Base-by-base conservation (phyloP, 2,329 filamentous ascomycete genomes). In the Daldinia sp. region DNA sequence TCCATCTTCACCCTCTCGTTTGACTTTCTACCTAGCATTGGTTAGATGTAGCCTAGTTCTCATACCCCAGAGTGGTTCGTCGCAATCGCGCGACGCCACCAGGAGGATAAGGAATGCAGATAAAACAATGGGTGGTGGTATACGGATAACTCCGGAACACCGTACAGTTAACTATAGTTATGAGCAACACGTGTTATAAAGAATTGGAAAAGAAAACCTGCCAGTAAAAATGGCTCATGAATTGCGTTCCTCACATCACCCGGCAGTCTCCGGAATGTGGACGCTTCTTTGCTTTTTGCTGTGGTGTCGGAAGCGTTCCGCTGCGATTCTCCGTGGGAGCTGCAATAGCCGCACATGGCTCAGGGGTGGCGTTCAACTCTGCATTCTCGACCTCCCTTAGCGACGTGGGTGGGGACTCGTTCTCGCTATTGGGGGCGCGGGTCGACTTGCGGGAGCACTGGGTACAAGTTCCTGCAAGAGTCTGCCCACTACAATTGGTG, bases 381-480 rank as follows among this genome's bases (percentile, higher is more conserved):
- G 61, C 57, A 10, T 68, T 54, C 33, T 68, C 65, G 13, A 68
- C 61, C 33, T 68, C 61, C 6, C 53, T 15, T 7, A 68, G 23
- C 20, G 65, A 64, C 20, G 51, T 64, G 7, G 51, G 50, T 2
- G 28, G 18, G n/a, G 55, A 59, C 5, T 6, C 42, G 0, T 35
- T 20, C 9, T 42, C 46, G 15, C 2, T 20, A 1, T 30, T 35
- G 7, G 10, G 18, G 30, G 20, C 39, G 1, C 20, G 33, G 51
- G n/a, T 37, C 6, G 51, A 35, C 12, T 26, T n/a, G 0, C n/a
- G 28, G 13, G 48, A 51, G 26, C 60, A 56, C 15, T 23, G 39
- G 18, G 41, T 56, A 35, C 60, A 60, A 2, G 59, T 23, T 9
- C 23, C 53, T 10, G 42, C 46, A n/a, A 67, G 42, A 1, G 59